A percentile compares a stretch with the other conserved stretches of the same genome.
phyloP scores from a whole-genome alignment of 306 rosid genomes.

The Acacia melanoxylon region DNA sequence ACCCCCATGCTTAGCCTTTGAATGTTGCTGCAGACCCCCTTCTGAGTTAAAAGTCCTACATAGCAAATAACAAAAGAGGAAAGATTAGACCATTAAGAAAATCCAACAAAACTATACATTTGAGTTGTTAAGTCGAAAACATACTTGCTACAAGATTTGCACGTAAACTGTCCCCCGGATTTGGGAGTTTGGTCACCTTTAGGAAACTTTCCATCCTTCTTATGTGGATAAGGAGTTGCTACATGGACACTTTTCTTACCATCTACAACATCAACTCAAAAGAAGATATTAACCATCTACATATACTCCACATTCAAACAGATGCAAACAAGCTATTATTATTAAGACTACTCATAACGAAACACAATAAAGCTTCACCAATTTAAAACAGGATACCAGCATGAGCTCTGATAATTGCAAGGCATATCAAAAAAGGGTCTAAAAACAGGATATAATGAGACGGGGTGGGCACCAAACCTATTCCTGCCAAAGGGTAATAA shows the following conservation, averaged over 20 bases:
- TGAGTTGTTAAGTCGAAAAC: background rate
- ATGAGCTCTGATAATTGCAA: background rate
- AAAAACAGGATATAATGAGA: background rate
- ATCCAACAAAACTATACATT: too few relatives aligned
- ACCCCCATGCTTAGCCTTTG: conserved; percentile 61
- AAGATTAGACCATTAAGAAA: background rate
- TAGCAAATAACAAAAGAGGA: background rate
- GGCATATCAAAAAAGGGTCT: background rate
- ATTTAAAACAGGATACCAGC: background rate
- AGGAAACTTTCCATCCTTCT: conserved; percentile 60
- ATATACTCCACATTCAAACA: background rate
- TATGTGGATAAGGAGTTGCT: conserved; percentile 77
- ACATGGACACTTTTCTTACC: conserved; percentile 65
- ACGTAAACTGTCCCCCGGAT: conserved; percentile 52
- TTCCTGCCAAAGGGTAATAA: background rate
- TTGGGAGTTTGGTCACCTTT: conserved; percentile 50
- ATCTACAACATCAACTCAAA: conserved; percentile 42
- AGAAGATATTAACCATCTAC: background rate
- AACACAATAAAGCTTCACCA: background rate
- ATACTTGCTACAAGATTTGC: conserved; percentile 60
- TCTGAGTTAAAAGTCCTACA: conserved; percentile 52
- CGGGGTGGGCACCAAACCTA: background rate
- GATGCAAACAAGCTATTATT: background rate
- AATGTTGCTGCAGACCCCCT: conserved; percentile 57
- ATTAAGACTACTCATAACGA: background rate